Evolutionary conservation across 2,329 filamentous ascomycete species (phyloP).

Genomic region (Orbilia brochopaga): DNA sequence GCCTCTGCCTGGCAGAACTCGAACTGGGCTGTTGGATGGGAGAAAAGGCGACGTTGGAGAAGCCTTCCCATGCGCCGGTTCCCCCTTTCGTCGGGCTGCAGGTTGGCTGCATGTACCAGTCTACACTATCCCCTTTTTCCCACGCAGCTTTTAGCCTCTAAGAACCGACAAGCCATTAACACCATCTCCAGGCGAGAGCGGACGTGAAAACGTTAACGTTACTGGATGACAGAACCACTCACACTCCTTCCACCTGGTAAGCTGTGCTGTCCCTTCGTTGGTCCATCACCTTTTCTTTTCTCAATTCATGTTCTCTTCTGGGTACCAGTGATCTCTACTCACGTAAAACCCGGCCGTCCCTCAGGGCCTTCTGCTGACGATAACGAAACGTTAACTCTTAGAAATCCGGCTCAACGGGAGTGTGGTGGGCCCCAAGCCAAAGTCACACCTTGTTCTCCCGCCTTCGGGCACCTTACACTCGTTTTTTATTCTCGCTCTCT

Average conservation of each 20-base stretch:
- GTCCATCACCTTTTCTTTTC: conserved; percentile 13
- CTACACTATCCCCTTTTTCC: conserved; percentile 47
- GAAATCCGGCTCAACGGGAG: conserved; percentile 28
- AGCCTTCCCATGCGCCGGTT: conserved; percentile 41
- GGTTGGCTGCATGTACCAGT: conserved; percentile 42
- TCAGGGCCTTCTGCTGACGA: conserved; percentile 41
- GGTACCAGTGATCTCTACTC: not conserved
- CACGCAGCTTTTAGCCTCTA: conserved; percentile 35
- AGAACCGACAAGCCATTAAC: conserved; percentile 23
- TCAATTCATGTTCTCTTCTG: conserved; percentile 9
- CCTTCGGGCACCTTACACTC: conserved; percentile 49
- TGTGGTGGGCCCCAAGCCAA: conserved; percentile 13
- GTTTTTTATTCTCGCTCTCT: no score
- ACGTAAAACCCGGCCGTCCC: conserved; percentile 21
- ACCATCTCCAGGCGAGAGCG: conserved; percentile 44
- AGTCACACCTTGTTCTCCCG: conserved; percentile 19
- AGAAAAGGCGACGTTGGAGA: conserved; percentile 35
- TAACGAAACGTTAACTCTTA: conserved; percentile 25
- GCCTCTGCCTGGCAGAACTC: conserved; percentile 13
- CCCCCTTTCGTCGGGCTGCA: conserved; percentile 50
- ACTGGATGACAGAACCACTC: conserved; percentile 15
- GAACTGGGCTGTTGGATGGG: conserved; percentile 43
- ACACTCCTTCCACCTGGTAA: conserved; percentile 20
- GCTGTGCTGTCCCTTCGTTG: conserved; percentile 9
- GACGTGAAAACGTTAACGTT: conserved; percentile 22